phyloP scores from a whole-genome alignment of 2,329 filamentous ascomycete genomes.

The Emergomyces orientalis region DNA sequence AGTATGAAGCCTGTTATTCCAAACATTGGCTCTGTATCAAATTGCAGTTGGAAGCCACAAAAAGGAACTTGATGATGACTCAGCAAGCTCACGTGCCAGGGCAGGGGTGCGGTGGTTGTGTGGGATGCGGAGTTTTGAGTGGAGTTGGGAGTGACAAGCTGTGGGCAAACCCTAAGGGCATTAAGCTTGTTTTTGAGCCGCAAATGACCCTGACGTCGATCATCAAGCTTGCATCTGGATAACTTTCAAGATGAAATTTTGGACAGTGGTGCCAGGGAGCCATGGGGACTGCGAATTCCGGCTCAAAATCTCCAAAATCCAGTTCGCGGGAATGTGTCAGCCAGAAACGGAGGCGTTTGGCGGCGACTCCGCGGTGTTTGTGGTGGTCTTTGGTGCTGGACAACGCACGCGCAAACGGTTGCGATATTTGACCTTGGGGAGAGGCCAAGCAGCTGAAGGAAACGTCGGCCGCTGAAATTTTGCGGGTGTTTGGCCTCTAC shows the following conservation, averaged over 20 bases:
- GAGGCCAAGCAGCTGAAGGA: background rate
- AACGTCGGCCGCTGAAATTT: background rate
- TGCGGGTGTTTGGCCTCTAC: background rate
- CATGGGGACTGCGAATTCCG: background rate
- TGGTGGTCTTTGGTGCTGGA: background rate
- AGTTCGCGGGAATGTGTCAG: background rate
- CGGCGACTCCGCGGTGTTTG: background rate
- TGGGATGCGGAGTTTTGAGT: conserved; percentile 1
- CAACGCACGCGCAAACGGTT: background rate
- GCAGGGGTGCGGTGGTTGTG: too few relatives aligned
- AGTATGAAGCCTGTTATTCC: too few relatives aligned
- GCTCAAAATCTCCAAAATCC: background rate
- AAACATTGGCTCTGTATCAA: background rate
- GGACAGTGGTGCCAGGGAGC: background rate
- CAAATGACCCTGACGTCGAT: conserved; percentile 14
- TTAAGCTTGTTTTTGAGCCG: conserved; percentile 25
- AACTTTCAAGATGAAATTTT: background rate
- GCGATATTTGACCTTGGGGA: background rate
- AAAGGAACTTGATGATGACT: background rate
- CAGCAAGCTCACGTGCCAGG: background rate
- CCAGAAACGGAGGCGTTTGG: background rate
- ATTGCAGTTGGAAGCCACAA: background rate
- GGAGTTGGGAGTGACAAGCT: conserved; percentile 16
- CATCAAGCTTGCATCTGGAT: conserved; percentile 2
- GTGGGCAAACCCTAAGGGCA: conserved; percentile 25